Percentiles rank a stretch among this genome's conserved stretches.
Conservation (phyloP, 202 grass and related monocot species). For the Schoenoplectus triqueter region DNA sequence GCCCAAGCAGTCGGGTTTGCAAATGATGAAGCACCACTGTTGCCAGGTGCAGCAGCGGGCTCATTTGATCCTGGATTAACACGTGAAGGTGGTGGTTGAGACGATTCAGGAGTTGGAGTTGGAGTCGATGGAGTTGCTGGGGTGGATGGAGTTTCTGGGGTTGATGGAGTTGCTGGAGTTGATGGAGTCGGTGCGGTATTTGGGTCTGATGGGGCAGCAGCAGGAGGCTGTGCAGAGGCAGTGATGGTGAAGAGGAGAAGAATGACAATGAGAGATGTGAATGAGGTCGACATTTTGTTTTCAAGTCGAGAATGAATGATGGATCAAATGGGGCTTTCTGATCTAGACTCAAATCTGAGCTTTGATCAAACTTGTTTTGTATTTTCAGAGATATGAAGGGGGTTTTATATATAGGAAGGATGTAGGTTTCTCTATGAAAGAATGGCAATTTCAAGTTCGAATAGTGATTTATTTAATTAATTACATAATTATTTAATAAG, state of each 20-base stretch:
- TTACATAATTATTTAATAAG: background rate
- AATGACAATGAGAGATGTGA: slow-evolving; percentile 1
- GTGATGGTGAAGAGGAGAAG: slow-evolving; percentile 31
- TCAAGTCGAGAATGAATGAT: background rate
- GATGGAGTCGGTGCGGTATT: background rate
- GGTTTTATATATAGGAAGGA: slow-evolving; percentile 16
- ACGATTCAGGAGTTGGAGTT: background rate
- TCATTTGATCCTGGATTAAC: background rate
- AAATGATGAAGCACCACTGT: background rate
- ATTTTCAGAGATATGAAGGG: background rate
- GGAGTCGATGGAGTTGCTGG: background rate
- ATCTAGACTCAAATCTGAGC: slow-evolving; percentile 20
- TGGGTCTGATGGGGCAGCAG: background rate
- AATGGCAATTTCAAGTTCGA: background rate
- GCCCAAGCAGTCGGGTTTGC: background rate
- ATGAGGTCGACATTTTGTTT: slow-evolving; percentile 30
- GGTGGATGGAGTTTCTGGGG: background rate
- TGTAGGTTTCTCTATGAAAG: background rate
- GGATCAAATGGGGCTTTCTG: background rate
- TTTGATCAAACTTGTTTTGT: slow-evolving; percentile 10
- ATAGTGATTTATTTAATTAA: too few species aligned
- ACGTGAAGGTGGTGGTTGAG: background rate
- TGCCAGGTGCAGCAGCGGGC: background rate
- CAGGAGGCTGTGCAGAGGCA: slow-evolving; percentile 5
- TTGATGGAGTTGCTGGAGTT: background rate